Base-by-base conservation (phyloP, 805 yeast species). In the Kuraishia hungarica region DNA sequence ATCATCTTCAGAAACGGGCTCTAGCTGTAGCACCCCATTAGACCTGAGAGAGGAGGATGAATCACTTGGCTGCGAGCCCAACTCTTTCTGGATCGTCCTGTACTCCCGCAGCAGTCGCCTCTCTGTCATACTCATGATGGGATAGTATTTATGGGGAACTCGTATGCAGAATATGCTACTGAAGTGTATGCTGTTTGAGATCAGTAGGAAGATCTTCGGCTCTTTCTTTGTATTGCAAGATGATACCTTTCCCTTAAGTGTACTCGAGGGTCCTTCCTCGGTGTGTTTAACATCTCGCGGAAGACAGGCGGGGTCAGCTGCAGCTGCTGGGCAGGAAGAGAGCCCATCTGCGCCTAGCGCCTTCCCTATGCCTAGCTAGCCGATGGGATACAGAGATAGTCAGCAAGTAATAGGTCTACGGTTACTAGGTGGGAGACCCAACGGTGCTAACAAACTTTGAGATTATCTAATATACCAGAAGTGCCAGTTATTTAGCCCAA, bases 1-100 rank as follows among this genome's bases (percentile, higher is more conserved):
- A 59, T 81, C 74, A 22, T 72, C 70, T 51, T 73, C 73, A 8
- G 68, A 60, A 10, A 60, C 58, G 0, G 89, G 89, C 43, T 63
- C 68, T 2, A 84, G 67, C 2, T 60, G 50, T 3, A 74, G 54
- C 8, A 83, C 75, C 20, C 72, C 70, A 4, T 64, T 54, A 19
- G 62, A 61, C n/a, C 53, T 39, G 2, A 62, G 48, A 2, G 67
- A 56, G 2, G 67, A 63, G 2, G 59, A 56, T 1, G 48, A 48
- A 35, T 35, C 43, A 15, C n/a, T 17, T 35, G 5, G 43, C 24
- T 58, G 57, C 5, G 49, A 28, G 0, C 35, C 22, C 6, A 69
- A 60, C 46, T 68, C 74, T 52, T 62, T 66, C 58, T 67, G 66
- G 5, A 67, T 60, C 7, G 61, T 52, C 24, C 65, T 59, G 47